phyloP scores from a whole-genome alignment of 169 alveolate genomes.

The Babesia caballi region DNA sequence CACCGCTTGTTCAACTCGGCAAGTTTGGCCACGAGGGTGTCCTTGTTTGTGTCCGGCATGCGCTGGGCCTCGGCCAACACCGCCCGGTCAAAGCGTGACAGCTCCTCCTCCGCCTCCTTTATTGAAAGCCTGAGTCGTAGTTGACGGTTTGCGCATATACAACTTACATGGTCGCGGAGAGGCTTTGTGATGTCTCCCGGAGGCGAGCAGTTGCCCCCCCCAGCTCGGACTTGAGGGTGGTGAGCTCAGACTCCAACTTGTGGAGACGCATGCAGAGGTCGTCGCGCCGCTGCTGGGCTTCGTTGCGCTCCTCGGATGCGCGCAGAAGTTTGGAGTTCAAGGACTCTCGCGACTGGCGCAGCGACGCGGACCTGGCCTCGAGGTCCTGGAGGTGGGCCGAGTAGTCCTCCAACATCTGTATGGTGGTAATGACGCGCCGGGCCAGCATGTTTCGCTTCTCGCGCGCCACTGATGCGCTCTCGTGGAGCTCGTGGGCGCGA shows the following conservation, averaged over 20 bases:
- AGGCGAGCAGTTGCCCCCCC: background rate
- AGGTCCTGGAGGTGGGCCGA: constrained; percentile 9
- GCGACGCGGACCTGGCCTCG: background rate
- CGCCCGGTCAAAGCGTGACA: constrained; percentile 1
- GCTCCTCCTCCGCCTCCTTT: constrained; percentile 32
- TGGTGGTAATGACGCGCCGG: constrained; percentile 21
- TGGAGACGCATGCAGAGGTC: constrained; percentile 17
- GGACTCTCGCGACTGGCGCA: constrained; percentile 1
- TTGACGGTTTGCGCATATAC: no score
- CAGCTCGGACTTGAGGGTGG: background rate
- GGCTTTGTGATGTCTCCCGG: constrained; percentile 2
- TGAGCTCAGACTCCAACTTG: constrained; percentile 30
- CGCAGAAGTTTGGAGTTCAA: background rate
- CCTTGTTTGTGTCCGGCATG: background rate
- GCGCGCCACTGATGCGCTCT: background rate
- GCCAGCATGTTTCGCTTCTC: constrained; percentile 31
- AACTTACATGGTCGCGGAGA: constrained; percentile 2
- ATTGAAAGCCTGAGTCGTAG: background rate
- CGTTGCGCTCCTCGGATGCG: background rate
- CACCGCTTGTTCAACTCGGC: constrained; percentile 17
- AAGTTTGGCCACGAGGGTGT: background rate
- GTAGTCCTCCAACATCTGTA: constrained; percentile 48
- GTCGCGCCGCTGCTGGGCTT: constrained; percentile 9
- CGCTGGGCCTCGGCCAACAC: constrained; percentile 3
- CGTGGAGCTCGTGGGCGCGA: constrained; percentile 6